These are phyloP conservation scores for Stemphylium lycopersici DNA, from an alignment of 2,329 filamentous ascomycete genomes.

Conservation along the genomic window DNA sequence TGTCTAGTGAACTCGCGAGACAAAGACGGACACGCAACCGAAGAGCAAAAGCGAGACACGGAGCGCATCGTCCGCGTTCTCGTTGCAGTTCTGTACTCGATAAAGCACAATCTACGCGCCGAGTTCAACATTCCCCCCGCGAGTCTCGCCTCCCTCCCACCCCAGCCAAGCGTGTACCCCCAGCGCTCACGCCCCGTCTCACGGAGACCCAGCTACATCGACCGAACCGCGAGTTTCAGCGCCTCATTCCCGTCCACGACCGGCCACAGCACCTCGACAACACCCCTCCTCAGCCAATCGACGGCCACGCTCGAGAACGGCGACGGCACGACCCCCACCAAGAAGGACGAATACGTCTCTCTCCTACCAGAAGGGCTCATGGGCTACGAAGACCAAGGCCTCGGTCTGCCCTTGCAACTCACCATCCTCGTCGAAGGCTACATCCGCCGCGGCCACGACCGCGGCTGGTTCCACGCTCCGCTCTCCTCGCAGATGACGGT, in stretches of 20 bases:
- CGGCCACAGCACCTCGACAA: constrained; percentile 19
- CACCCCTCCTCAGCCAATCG: constrained; percentile 27
- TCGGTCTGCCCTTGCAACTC: constrained; percentile 66
- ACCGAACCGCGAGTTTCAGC: constrained; percentile 16
- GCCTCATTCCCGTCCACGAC: constrained; percentile 3
- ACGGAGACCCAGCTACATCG: constrained; percentile 37
- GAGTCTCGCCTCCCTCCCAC: constrained; percentile 27
- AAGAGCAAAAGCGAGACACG: constrained; percentile 60
- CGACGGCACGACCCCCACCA: constrained; percentile 39
- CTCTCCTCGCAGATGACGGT: constrained; percentile 64
- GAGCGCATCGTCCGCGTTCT: constrained; percentile 65
- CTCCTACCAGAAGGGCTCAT: constrained; percentile 58
- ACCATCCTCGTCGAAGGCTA: constrained; percentile 66
- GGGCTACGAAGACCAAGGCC: constrained; percentile 62
- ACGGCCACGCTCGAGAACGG: constrained; percentile 29
- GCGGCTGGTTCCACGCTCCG: constrained; percentile 66
- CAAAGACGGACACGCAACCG: constrained; percentile 26
- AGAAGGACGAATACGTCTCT: constrained; percentile 57
- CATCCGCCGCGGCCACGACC: constrained; percentile 61
- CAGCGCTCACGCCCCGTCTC: constrained; percentile 24
- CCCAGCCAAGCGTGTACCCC: constrained; percentile 22
- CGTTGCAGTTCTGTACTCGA: constrained; percentile 66
- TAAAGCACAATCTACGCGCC: constrained; percentile 68
- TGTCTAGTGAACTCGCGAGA: constrained; percentile 57
- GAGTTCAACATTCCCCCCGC: constrained; percentile 60